Evolutionary conservation across 257 asterid species (phyloP), one percentile per base, ranked within the genome.

Genomic region (Solanum habrochaites): DNA sequence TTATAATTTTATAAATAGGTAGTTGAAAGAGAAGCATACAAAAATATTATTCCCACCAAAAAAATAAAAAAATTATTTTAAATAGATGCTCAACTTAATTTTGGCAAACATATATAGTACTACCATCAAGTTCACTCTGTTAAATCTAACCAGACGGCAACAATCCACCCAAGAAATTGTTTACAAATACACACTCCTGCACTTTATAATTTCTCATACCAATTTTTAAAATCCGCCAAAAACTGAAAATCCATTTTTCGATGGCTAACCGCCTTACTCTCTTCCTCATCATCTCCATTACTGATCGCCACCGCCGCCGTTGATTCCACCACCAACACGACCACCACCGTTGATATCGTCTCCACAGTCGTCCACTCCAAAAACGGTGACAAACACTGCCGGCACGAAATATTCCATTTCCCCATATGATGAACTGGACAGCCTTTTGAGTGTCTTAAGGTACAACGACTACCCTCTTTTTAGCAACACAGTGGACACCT

Each of bases 401-500:
- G 1, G 9, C 64, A 7, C 2, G 0, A 43, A 45, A 64, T 20
- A 27, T 12, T 18, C 70, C 31, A 73, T 49, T 45, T 32, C 86
- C 25, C 20, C 80, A 39, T 83, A 47, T 3, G 93, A 47, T 3
- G 93, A 94, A 86, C 85, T 86, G 27, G 89, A 88, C 7, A 81
- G 87, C 7, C 88, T 92, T 69, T 88, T 89, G 45, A 49, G 56
- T 11, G 70, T 89, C 23, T 93, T 94, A 85, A 67, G 91, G 27
- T 67, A 31, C 88, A 89, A 47, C 85, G 94, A 92, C 25, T 91
- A 88, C 90, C 87, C 90, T 2, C 98, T 93, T 87, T 93, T 94
- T 85, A 89, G 94, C 91, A 94, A 94, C 91, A 94, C 92, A 72
- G 85, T 93, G 23, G 43, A 93, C 89, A 94, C 96, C 88, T 91